These are phyloP conservation scores for Rubroboletus satanas DNA, from an alignment of 768 basidiomycete species.

Conservation along the genomic window DNA sequence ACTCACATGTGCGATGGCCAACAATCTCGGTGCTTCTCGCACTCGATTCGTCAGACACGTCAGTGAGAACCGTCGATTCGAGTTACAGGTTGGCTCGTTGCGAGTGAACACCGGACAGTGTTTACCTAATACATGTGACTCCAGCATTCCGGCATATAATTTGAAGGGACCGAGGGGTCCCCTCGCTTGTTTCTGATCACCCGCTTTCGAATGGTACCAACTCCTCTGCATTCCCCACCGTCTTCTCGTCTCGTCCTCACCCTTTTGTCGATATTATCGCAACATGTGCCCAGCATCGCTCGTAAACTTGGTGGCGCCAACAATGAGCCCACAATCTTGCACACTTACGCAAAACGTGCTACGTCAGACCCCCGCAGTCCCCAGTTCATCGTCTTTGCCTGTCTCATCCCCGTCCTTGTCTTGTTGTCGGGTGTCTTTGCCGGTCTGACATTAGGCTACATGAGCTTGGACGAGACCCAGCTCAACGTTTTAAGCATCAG, in stretches of 20 bases:
- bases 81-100: neutral
- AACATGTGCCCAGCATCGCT: slow-evolving; percentile 43
- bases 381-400: slow-evolving; percentile 39
- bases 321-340: slow-evolving; percentile 15
- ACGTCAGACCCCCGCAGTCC: slow-evolving; percentile 13
- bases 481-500: slow-evolving; percentile 82
- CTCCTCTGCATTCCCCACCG: slow-evolving; percentile 29
- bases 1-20: too few species aligned
- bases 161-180: neutral
- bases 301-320: slow-evolving; percentile 17
- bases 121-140: slow-evolving; percentile 5
- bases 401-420: slow-evolving; percentile 82
- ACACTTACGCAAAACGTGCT: slow-evolving; percentile 32
- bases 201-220: slow-evolving; percentile 38
- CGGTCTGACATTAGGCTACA: slow-evolving; percentile 88
- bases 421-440: slow-evolving; percentile 83
- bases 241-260: slow-evolving; percentile 45
- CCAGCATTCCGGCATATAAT: slow-evolving; percentile 1
- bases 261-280: slow-evolving; percentile 40
- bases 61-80: neutral
- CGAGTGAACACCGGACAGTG: neutral
- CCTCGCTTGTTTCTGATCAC: neutral
- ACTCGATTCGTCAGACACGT: too few species aligned
- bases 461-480: slow-evolving; percentile 91
- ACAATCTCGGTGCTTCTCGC: too few species aligned